Evolutionary conservation across 805 yeast species (phyloP), one percentile per base, ranked within the genome.

Genomic region (Kazachstania psychrophila): DNA sequence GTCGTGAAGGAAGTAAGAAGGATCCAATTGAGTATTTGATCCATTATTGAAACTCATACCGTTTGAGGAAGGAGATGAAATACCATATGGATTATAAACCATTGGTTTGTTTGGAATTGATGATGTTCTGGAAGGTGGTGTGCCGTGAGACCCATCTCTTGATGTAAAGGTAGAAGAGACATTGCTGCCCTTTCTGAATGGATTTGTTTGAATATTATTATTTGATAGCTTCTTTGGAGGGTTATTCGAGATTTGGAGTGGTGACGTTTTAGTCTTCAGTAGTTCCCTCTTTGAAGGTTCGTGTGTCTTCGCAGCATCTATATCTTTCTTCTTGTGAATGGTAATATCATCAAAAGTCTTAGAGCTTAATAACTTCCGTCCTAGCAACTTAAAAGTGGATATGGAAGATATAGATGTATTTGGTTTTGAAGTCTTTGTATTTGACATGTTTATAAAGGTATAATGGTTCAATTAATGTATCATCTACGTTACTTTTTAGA

Each of bases 21-120:
- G 22, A 38, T 52, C 56, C 23, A 34, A n/a, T n/a, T 10, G 11
- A 14, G 11, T 14, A 4, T 14, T 26, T 6, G 9, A n/a, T 14
- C 15, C 15, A 26, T 18, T 26, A 6, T 13, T 13, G 5, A 16
- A 18, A 26, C 28, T 26, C 6, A 12, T 23, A 10, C 25, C 28
- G 11, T 23, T 37, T 15, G 20, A 25, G 6, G 32, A 20, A 15
- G 13, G 15, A 9, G 38, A 27, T 5, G 26, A 33, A 19, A 25
- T 13, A 15, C 85, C 86, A 51, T 74, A 79, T 2, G 86, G 86
- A 47, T 78, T 78, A 56, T 77, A 79, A 30, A 69, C 70, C 50
- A 76, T 64, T 40, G 72, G 75, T 26, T 56, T 54, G n/a, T 46
- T 28, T 10, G 28, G 9, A 22, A 14, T 12, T 33, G 23, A 17